Base-by-base conservation (phyloP, 148 eudicot species). In the Gaultheria prostrata region DNA sequence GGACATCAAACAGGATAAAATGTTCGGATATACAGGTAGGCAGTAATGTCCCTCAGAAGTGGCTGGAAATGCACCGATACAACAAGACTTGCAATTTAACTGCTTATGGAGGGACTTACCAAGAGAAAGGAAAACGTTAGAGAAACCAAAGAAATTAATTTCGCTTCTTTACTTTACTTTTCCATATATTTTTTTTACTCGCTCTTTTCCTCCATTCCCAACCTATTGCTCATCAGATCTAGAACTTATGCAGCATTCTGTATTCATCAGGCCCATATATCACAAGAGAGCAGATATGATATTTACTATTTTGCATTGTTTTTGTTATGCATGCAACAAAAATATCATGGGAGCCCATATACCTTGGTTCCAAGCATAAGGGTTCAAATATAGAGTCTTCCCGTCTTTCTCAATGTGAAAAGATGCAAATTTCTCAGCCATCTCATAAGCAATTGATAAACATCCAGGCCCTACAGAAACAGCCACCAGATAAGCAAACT, bases 371-470 rank as follows among this genome's bases (percentile, higher is more conserved):
- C 99, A 97, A 48, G 99, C 89, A 71, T 90, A 83, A 45, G 93
- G 95, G 59, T 97, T 97, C 87, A 90, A 81, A 82, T 92, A 97
- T 51, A 97, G 89, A 73, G 90, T 90, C 85, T 89, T 92, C 86
- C 98, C 98, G 81, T 97, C 98, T 86, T 91, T 90, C 72, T 93
- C 87, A 48, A 97, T 87, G 84, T 97, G 99, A 82, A 97, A 97
- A 51, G 99, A 98, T 32, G 98, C 99, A 75, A 97, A 84, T 89
- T 97, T 98, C 88, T 97, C 97, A 57, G 97, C 97, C 85, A 91
- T 90, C 30, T 98, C 99, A 87, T 33, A 93, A 28, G 95, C 97
- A 87, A 97, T 92, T 17, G 99, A 94, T 51, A 98, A 97, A 91
- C 99, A 97, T 82, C 99, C 98, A 81, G 99, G 99, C 82, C 98